Evolutionary conservation across 805 yeast genomes (phyloP), one percentile per base, ranked within the genome.

Genomic region (Saccharomycopsis sp.): DNA sequence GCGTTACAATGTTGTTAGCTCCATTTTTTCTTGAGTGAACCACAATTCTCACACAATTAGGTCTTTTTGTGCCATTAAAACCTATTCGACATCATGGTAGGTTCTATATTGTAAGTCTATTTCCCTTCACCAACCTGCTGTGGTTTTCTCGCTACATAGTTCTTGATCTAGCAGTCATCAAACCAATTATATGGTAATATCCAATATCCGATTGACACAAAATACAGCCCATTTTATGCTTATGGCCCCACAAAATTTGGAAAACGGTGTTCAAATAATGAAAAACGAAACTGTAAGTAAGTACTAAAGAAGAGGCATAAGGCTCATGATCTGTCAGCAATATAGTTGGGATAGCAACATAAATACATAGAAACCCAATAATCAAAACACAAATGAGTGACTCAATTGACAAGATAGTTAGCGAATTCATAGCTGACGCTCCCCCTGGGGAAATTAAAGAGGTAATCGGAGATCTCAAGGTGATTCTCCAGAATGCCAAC

Each of bases 401-500:
- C 19, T 44, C 49, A 19, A 52, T 58, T n/a, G 59, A 61, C 19
- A 14, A 25, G 22, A 61, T 61, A 9, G 54, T 61, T 14, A 24
- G 42, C 22, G 63, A 62, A 29, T 62, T 62, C 25, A 49, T 60
- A 7, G 49, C 52, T 3, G 63, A 62, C 49, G 52, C 63, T 8
- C 73, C 75, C 23, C 68, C 72, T 15, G 75, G 73, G 38, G 76
- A 73, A 59, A 63, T 66, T n/a, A 58, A 63, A 47, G 66, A 69
- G 12, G 70, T 71, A 14, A 68, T 66, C 41, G 63, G 68, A 34
- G 84, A 82, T 61, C 68, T 83, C 58, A 73, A 74, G 52, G 67
- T 71, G 5, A 69, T 80, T 49, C 73, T 76, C 3, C 80, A 75
- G 14, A 74, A 70, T 19, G 20, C 34, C 34, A 24, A 50, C 24